Base-by-base conservation (phyloP, 495 filamentous ascomycete species). In the Tuber aestivum region DNA sequence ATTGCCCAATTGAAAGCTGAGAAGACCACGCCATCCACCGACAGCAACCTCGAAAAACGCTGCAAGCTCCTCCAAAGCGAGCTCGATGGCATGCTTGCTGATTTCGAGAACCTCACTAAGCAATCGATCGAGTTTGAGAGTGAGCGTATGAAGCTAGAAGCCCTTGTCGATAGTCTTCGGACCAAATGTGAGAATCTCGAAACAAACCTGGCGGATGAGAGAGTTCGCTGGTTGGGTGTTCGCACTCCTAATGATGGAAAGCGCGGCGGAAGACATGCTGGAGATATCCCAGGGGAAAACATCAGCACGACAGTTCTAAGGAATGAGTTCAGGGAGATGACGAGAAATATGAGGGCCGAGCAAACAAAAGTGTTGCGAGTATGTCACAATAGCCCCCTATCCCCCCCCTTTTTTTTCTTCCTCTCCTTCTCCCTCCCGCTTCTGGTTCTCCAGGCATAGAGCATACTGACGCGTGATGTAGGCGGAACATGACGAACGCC, bases 321-420 rank as follows among this genome's bases (percentile, higher is more conserved):
- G 84, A 92, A 90, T 72, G 92, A 95, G 83, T 95, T 95, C 83
- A 92, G 92, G 87, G 94, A 93, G 86, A 94, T 95, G 92, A 95
- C 94, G 92, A 87, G 91, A 72, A 92, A 94, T 78, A 92, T 91
- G 74, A 89, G 91, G 70, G 87, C 87, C 23, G 92, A 95, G 80
- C 90, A 90, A 76, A 85, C 89, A 83, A 92, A 88, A 85, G 86
- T 87, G 71, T 82, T 94, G 50, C 90, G 88, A 86, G 92, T 94
- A 81, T 83, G 89, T 87, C 23, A 61, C 76, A 27, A 40, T 70
- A 50, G 35, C n/a, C 41, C 41, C 37, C 10, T 27, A n/a, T 68
- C 41, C 41, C 41, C 9, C 14, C 42, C n/a, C n/a, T n/a, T n/a
- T n/a, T n/a, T n/a, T n/a, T n/a, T n/a, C n/a, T n/a, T n/a, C n/a